Evolutionary conservation across 148 eudicot species (phyloP).

Genomic region (Rhododendron williamsianum): DNA sequence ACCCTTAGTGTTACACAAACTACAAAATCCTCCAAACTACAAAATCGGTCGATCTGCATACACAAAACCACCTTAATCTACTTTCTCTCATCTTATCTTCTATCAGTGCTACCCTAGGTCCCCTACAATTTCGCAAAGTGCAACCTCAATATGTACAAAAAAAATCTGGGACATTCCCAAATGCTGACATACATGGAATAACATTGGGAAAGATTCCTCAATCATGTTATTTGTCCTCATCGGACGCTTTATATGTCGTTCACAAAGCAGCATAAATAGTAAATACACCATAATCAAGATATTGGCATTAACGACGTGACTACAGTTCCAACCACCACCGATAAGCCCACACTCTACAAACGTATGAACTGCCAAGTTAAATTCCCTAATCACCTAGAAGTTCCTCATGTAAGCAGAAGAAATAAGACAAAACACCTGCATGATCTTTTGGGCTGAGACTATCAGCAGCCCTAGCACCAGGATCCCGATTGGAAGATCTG

Average conservation of each 20-base stretch:
- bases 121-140: not conserved
- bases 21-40: not conserved
- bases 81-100: not conserved
- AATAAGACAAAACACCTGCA: slow-evolving; percentile 52
- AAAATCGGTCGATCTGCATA: not conserved
- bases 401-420: not conserved
- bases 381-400: not conserved
- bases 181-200: not conserved
- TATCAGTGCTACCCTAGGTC: not conserved
- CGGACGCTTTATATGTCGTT: not conserved
- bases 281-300: not conserved
- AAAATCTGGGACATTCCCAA: not conserved
- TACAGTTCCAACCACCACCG: not conserved
- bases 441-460: slow-evolving; percentile 71
- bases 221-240: not conserved
- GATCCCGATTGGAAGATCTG: slow-evolving; percentile 91
- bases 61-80: not conserved
- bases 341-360: not conserved
- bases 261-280: not conserved
- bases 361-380: not conserved
- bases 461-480: slow-evolving; percentile 64
- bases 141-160: not conserved
- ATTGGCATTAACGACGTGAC: not conserved
- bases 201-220: not conserved
- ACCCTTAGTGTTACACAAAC: not conserved